Evolutionary conservation across 345 rosid genomes (phyloP).

Genomic region (Isatis tinctoria): DNA sequence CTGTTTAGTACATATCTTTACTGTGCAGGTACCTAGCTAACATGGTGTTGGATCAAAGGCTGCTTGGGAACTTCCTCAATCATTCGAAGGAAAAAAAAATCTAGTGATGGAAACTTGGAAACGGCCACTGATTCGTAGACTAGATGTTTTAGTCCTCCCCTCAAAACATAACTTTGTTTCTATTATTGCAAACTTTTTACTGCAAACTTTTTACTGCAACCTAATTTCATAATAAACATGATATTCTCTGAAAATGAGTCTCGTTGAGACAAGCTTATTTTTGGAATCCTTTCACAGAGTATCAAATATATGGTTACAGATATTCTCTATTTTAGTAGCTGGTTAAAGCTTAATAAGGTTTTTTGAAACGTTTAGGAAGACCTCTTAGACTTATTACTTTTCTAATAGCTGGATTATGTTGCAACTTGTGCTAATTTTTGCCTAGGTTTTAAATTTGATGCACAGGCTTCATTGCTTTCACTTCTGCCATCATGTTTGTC

Average conservation of each 20-base stretch:
- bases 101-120: conserved; percentile 19
- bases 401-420: background rate
- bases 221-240: no score
- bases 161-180: background rate
- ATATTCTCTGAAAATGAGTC: no score
- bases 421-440: background rate
- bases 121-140: conserved; percentile 23
- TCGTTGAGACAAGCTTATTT: no score
- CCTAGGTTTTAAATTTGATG: background rate
- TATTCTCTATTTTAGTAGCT: no score
- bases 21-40: conserved; percentile 66
- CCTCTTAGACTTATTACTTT: no score
- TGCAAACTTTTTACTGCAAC: no score
- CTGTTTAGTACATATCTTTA: conserved; percentile 12
- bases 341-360: no score
- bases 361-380: no score
- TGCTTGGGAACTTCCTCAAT: conserved; percentile 68
- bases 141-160: background rate
- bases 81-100: conserved; percentile 19
- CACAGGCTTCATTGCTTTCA: conserved; percentile 78
- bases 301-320: no score
- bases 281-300: no score
- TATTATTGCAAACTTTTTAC: background rate
- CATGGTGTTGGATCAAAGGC: conserved; percentile 84
- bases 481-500: conserved; percentile 54